Percentiles rank a stretch among this genome's conserved stretches.
Conservation (phyloP, 371 early-diverging fungal species). For the Apophysomyces elegans region DNA sequence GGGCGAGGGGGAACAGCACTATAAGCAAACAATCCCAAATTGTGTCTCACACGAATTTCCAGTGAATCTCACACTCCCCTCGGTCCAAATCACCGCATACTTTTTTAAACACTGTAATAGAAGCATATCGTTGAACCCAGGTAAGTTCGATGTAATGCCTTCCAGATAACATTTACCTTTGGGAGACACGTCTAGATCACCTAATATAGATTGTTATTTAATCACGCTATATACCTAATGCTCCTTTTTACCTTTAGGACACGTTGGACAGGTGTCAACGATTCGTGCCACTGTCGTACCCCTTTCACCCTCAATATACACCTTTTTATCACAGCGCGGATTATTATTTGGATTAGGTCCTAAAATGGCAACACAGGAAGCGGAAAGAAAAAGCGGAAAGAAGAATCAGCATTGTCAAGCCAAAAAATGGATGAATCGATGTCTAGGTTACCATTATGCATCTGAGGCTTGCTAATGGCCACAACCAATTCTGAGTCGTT, state of each 20-base stretch:
- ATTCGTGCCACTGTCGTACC: constrained; percentile 36
- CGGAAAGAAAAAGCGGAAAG: neutral
- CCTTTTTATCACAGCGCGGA: constrained; percentile 34
- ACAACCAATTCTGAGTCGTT: constrained; percentile 37
- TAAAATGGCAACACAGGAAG: constrained; percentile 9
- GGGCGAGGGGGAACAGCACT: constrained; percentile 6
- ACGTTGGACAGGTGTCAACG: constrained; percentile 45
- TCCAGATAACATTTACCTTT: constrained; percentile 24
- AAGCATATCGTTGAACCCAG: neutral
- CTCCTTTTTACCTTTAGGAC: constrained; percentile 32
- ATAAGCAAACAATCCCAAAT: constrained; percentile 3
- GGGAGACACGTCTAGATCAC: constrained; percentile 45
- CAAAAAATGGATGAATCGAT: neutral
- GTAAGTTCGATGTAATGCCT: neutral
- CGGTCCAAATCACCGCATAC: constrained; percentile 28
- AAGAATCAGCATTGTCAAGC: no score
- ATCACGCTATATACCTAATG: constrained; percentile 7
- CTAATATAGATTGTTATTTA: constrained; percentile 16
- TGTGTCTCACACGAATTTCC: constrained; percentile 25
- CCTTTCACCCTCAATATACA: constrained; percentile 29
- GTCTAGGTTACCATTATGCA: constrained; percentile 38
- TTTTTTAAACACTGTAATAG: constrained; percentile 23
- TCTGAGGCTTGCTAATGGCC: constrained; percentile 41
- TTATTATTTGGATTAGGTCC: constrained; percentile 47
- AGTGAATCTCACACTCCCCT: constrained; percentile 25